phyloP scores from a whole-genome alignment of 495 filamentous ascomycete genomes.

The Aspergillus egyptiacus region DNA sequence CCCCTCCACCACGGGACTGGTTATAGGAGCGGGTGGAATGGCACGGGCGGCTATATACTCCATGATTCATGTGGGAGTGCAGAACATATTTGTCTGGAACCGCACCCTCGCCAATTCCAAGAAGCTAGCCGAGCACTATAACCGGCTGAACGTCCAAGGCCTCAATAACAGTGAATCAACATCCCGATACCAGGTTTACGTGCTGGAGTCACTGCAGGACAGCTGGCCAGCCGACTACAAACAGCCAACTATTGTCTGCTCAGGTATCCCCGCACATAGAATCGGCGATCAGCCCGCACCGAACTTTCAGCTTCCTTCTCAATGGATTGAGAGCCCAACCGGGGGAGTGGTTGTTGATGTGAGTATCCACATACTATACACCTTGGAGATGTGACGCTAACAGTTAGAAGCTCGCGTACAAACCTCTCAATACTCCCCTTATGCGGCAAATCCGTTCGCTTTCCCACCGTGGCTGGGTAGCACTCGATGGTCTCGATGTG shows the following conservation, averaged over 20 bases:
- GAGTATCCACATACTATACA: conserved; percentile 19
- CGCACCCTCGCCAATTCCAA: conserved; percentile 55
- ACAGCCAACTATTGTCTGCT: conserved; percentile 67
- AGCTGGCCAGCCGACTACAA: conserved; percentile 59
- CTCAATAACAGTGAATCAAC: conserved; percentile 14
- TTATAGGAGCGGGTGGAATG: conserved; percentile 77
- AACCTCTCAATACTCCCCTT: conserved; percentile 64
- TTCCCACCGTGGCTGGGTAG: conserved; percentile 60
- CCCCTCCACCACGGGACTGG: conserved; percentile 59
- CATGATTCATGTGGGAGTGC: conserved; percentile 67
- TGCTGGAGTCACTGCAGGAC: conserved; percentile 50
- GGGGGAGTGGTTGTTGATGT: conserved; percentile 74
- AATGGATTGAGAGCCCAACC: conserved; percentile 70
- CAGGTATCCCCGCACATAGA: conserved; percentile 65
- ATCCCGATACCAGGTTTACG: conserved; percentile 40
- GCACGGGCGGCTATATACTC: conserved; percentile 75
- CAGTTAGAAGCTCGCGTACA: conserved; percentile 55
- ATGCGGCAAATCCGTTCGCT: conserved; percentile 56
- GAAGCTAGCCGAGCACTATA: conserved; percentile 64
- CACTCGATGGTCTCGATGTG: conserved; percentile 70
- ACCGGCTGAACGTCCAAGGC: conserved; percentile 35
- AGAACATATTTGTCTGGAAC: conserved; percentile 69
- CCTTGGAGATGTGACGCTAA: neutral
- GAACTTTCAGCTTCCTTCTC: conserved; percentile 61
- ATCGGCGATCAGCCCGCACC: conserved; percentile 56